Evolutionary conservation across 768 basidiomycete genomes (phyloP).

Genomic region (Russula abietina): DNA sequence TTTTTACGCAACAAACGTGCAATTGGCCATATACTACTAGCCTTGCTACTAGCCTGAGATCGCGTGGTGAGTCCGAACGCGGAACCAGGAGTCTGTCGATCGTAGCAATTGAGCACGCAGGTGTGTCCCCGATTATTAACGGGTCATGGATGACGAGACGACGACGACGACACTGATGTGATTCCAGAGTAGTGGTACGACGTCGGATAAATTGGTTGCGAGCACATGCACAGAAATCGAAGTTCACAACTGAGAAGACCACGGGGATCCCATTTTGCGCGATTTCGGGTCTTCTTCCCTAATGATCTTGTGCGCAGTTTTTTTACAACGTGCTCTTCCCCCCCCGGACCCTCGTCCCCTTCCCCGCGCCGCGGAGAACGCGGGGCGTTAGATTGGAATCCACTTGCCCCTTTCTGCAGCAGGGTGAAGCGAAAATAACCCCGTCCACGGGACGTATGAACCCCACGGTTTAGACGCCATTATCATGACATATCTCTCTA

Average conservation of each 20-base stretch:
- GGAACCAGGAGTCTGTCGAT: neutral
- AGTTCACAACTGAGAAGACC: neutral
- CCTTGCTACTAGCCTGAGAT: too few relatives aligned
- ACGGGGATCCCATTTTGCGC: conserved; percentile 9
- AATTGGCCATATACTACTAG: neutral
- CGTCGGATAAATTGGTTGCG: neutral
- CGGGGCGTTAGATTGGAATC: neutral
- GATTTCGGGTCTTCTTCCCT: conserved; percentile 4
- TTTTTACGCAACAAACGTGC: neutral
- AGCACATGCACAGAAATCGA: neutral
- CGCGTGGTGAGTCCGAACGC: neutral
- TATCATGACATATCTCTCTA: neutral
- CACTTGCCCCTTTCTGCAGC: neutral
- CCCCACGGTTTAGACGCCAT: conserved; percentile 12
- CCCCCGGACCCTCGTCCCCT: neutral
- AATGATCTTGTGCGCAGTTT: neutral
- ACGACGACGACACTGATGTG: neutral
- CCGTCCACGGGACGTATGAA: neutral
- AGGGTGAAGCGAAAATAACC: neutral
- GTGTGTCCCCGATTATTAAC: neutral
- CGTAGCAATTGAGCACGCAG: neutral
- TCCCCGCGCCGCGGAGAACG: conserved; percentile 15
- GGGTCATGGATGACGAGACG: neutral
- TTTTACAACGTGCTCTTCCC: neutral
- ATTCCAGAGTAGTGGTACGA: conserved; percentile 1